phyloP scores from a whole-genome alignment of 257 asterid genomes.

The Nicotiana tomentosiformis region DNA sequence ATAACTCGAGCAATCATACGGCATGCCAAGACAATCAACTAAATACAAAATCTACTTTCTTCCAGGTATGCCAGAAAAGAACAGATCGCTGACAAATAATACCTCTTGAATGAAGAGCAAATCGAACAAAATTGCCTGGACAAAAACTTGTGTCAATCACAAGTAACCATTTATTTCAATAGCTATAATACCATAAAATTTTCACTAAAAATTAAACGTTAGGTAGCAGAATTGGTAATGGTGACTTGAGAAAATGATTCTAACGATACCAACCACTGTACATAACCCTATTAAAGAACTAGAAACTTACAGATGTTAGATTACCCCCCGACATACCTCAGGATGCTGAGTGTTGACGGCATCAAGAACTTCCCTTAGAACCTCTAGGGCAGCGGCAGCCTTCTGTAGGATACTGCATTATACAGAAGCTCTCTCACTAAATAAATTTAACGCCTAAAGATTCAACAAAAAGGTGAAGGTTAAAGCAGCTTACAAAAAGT shows the following conservation, averaged over 20 bases:
- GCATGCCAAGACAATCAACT: neutral
- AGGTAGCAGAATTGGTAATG: neutral
- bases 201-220: neutral
- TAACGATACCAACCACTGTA: neutral
- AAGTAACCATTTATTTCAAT: neutral
- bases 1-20: neutral
- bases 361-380: slow-evolving; percentile 81
- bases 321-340: slow-evolving; percentile 44
- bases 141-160: neutral
- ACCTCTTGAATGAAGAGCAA: neutral
- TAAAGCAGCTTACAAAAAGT: neutral
- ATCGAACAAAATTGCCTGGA: neutral
- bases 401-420: slow-evolving; percentile 68
- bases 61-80: neutral
- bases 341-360: slow-evolving; percentile 61
- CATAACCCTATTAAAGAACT: neutral
- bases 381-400: slow-evolving; percentile 87
- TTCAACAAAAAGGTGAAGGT: neutral
- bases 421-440: neutral
- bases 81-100: neutral
- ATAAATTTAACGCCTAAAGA: neutral
- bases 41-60: neutral
- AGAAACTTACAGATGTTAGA: neutral
- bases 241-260: slow-evolving; percentile 3
- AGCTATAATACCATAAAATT: neutral